Conservation (phyloP, 2,329 filamentous ascomycete species). For the Penicillium brevicompactum region DNA sequence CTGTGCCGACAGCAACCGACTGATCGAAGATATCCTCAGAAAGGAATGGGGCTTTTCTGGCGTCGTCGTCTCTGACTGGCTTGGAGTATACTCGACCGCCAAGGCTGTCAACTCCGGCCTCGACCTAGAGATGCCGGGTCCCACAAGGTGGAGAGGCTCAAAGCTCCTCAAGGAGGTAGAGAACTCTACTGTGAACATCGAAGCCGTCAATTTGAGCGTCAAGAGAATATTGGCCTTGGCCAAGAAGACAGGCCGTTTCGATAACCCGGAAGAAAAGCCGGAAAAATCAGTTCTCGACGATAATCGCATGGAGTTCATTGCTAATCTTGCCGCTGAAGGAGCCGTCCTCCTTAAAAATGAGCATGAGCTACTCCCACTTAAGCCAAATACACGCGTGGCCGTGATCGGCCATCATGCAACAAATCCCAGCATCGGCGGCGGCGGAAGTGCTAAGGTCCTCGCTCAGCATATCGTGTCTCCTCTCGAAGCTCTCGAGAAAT, state of each 20-base stretch:
- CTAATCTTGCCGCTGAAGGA: neutral
- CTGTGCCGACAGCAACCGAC: neutral
- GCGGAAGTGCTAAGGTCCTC: neutral
- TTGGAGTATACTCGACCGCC: slow-evolving; percentile 23
- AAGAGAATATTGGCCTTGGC: neutral
- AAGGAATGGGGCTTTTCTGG: neutral
- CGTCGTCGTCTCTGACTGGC: slow-evolving; percentile 24
- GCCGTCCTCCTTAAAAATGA: neutral
- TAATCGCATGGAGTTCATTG: neutral
- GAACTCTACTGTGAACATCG: neutral
- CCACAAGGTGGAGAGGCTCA: slow-evolving; percentile 34
- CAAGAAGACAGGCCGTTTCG: neutral
- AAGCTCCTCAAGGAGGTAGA: slow-evolving; percentile 19
- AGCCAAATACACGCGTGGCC: neutral
- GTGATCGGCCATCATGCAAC: neutral
- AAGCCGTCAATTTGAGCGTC: neutral
- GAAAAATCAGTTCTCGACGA: neutral
- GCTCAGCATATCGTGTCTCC: neutral
- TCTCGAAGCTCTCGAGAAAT: neutral
- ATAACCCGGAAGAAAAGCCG: neutral
- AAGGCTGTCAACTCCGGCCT: slow-evolving; percentile 25
- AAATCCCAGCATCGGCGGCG: neutral
- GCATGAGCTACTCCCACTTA: neutral
- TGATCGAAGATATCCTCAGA: neutral
- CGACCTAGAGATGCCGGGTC: slow-evolving; percentile 32